A percentile compares a stretch with the other conserved stretches of the same genome.
Conservation (phyloP, 1,284 basidiomycete genomes). For the Microbotryum lychnidis-dioicae region DNA sequence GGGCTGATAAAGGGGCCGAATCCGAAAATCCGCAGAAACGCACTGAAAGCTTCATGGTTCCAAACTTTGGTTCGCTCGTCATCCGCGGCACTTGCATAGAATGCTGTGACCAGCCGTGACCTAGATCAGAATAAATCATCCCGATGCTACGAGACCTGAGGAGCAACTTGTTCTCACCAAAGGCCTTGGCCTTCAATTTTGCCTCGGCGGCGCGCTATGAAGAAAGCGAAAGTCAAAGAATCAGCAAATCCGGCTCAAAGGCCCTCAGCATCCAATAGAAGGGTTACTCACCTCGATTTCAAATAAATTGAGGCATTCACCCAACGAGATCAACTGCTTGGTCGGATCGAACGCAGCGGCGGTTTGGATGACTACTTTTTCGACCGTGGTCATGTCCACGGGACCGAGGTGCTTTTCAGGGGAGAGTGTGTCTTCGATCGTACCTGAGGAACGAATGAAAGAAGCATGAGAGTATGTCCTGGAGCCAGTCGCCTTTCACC, state of each 20-base stretch:
- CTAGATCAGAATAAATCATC: background rate
- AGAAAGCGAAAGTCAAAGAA: no score
- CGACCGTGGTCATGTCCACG: slow-evolving; percentile 27
- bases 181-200: slow-evolving; percentile 28
- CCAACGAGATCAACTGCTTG: slow-evolving; percentile 1
- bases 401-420: slow-evolving; percentile 28
- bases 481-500: no score
- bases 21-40: no score
- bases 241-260: background rate
- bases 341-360: background rate
- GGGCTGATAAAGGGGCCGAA: no score
- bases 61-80: slow-evolving; percentile 52
- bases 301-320: slow-evolving; percentile 29
- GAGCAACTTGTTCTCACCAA: slow-evolving; percentile 12
- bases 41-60: slow-evolving; percentile 15
- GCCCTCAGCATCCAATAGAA: no score
- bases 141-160: no score
- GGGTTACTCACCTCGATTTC: slow-evolving; percentile 26
- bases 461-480: no score
- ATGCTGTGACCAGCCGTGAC: slow-evolving; percentile 44
- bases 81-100: slow-evolving; percentile 73
- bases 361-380: slow-evolving; percentile 3
- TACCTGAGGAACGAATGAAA: slow-evolving; percentile 10
- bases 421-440: slow-evolving; percentile 28
- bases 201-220: slow-evolving; percentile 5